phyloP scores from a whole-genome alignment of 257 asterid genomes.

The Solanum bulbocastanum region DNA sequence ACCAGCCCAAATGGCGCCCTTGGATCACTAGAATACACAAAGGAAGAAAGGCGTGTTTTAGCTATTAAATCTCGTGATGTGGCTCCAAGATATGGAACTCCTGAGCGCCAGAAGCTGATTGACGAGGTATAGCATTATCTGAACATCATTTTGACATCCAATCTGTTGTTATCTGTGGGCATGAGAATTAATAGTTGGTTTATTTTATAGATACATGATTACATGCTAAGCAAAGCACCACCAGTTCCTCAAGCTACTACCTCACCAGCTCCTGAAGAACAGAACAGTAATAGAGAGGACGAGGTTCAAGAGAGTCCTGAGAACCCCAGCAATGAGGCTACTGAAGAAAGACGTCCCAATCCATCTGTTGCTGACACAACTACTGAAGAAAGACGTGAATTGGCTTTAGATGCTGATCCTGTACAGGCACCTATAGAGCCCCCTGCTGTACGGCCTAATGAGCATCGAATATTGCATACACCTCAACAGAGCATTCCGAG shows the following conservation, averaged over 20 bases:
- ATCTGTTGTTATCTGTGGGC: neutral
- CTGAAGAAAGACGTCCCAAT: slow-evolving; percentile 21
- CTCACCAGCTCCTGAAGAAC: slow-evolving; percentile 21
- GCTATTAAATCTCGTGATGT: slow-evolving; percentile 68
- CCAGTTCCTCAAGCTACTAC: slow-evolving; percentile 38
- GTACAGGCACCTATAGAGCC: slow-evolving; percentile 25
- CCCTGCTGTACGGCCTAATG: slow-evolving; percentile 17
- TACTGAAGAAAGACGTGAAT: slow-evolving; percentile 27
- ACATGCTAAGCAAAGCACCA: slow-evolving; percentile 62
- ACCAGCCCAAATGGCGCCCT: slow-evolving; percentile 85
- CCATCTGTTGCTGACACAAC: slow-evolving; percentile 19
- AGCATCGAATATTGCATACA: slow-evolving; percentile 23
- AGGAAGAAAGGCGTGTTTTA: slow-evolving; percentile 72
- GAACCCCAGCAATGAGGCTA: slow-evolving; percentile 11
- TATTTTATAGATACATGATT: slow-evolving; percentile 60
- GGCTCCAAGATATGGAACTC: slow-evolving; percentile 57
- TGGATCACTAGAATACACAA: slow-evolving; percentile 72
- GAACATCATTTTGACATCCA: neutral
- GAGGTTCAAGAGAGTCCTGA: slow-evolving; percentile 22
- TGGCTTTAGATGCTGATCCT: slow-evolving; percentile 20
- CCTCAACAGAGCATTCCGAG: slow-evolving; percentile 32
- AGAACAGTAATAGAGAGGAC: slow-evolving; percentile 11
- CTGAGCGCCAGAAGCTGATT: slow-evolving; percentile 72
- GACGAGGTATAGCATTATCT: slow-evolving; percentile 46
- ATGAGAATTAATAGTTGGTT: neutral